These are phyloP conservation scores for Camellia sinensis DNA, from an alignment of 148 eudicot species.

Conservation along the genomic window DNA sequence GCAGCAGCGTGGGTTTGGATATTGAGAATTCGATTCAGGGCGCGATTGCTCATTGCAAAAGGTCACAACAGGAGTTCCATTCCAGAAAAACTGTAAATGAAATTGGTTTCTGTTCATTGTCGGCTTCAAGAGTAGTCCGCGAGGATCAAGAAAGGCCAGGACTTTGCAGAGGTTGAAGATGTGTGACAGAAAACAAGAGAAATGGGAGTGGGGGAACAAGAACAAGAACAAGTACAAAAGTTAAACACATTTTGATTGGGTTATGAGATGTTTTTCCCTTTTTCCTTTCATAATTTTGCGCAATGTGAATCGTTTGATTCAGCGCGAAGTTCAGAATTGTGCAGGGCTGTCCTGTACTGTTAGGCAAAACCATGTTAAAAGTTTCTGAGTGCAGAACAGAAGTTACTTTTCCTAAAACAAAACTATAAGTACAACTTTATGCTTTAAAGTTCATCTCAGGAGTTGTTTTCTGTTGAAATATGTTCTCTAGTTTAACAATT, in stretches of 20 bases:
- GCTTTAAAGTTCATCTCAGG: not conserved
- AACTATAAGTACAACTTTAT: not conserved
- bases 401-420: conserved; percentile 1
- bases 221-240: not conserved
- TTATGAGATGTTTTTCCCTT: not conserved
- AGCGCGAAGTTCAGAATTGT: not conserved
- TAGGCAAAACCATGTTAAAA: not conserved
- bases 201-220: not conserved
- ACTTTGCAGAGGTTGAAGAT: conserved; percentile 42
- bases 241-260: conserved; percentile 2
- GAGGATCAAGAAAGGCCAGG: conserved; percentile 39
- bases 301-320: not conserved
- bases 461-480: not conserved
- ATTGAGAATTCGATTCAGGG: conserved; percentile 72
- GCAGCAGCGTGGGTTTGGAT: conserved; percentile 45
- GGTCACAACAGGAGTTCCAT: conserved; percentile 41
- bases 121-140: conserved; percentile 35
- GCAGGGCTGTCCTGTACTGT: not conserved
- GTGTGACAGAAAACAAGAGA: not conserved
- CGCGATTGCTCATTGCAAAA: conserved; percentile 87
- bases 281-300: conserved; percentile 3
- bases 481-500: not conserved
- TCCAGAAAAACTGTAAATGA: conserved; percentile 49
- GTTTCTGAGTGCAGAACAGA: not conserved
- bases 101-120: conserved; percentile 41